A percentile compares a stretch with the other conserved stretches of the same genome.
Conservation (phyloP, 495 filamentous ascomycete species). For the Penicillium dipodomyicola region DNA sequence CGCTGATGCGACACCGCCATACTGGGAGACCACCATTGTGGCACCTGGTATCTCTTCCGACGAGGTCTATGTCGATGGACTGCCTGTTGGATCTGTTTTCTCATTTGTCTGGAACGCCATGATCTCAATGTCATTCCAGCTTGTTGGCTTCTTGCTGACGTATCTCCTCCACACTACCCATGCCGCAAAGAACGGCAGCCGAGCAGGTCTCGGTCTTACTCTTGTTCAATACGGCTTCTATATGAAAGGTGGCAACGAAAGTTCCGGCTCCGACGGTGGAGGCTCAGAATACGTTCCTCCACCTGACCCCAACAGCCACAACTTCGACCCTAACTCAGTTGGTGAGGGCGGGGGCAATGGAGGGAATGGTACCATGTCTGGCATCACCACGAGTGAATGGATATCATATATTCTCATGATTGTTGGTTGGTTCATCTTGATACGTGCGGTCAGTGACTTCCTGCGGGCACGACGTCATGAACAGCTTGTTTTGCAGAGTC, state of each 20-base stretch:
- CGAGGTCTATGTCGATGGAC: slow-evolving; percentile 93
- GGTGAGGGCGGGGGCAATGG: slow-evolving; percentile 41
- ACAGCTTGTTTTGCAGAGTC: slow-evolving; percentile 88
- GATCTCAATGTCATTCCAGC: slow-evolving; percentile 97
- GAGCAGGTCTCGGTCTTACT: slow-evolving; percentile 89
- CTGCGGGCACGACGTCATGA: slow-evolving; percentile 84
- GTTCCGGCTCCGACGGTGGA: slow-evolving; percentile 47
- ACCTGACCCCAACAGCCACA: slow-evolving; percentile 83
- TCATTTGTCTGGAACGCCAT: slow-evolving; percentile 97
- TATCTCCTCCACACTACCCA: slow-evolving; percentile 98
- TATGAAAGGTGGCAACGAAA: slow-evolving; percentile 67
- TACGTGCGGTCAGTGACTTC: slow-evolving; percentile 85
- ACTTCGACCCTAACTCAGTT: slow-evolving; percentile 74
- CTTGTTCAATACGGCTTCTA: slow-evolving; percentile 96
- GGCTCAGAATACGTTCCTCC: slow-evolving; percentile 58
- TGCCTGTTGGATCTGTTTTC: slow-evolving; percentile 94
- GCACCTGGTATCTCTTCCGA: slow-evolving; percentile 82
- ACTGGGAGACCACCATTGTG: slow-evolving; percentile 98
- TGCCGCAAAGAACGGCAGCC: slow-evolving; percentile 94
- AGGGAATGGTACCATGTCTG: slow-evolving; percentile 38
- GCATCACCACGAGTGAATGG: slow-evolving; percentile 74
- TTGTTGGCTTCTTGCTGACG: slow-evolving; percentile 95
- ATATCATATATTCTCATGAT: slow-evolving; percentile 94
- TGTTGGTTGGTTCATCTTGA: slow-evolving; percentile 96
- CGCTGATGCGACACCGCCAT: slow-evolving; percentile 92